A percentile compares a stretch with the other conserved stretches of the same genome.
Conservation (phyloP, 1,284 basidiomycete genomes). For the Xanthoconium separans region DNA sequence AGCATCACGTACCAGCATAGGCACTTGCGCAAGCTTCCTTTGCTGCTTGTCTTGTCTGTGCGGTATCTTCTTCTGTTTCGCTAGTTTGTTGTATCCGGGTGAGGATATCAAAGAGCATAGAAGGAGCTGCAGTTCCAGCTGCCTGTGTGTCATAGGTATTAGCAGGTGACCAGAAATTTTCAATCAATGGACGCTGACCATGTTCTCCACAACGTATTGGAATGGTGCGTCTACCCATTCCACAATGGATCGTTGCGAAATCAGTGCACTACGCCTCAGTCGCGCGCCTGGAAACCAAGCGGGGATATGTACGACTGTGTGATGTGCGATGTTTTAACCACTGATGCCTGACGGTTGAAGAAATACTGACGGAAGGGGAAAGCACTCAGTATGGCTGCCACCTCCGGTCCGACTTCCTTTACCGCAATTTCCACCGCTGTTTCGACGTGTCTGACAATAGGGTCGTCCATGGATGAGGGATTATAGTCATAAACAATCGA, state of each 20-base stretch:
- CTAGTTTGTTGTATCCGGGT: neutral
- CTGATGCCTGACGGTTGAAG: neutral
- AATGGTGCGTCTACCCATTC: constrained; percentile 11
- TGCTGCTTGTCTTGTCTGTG: neutral
- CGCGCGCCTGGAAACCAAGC: constrained; percentile 10
- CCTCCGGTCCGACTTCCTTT: constrained; percentile 8
- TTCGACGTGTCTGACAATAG: constrained; percentile 7
- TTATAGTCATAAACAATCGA: constrained; percentile 13
- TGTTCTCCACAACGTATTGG: constrained; percentile 9
- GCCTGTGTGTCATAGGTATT: neutral
- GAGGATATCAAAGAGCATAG: neutral
- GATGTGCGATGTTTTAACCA: neutral
- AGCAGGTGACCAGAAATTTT: neutral
- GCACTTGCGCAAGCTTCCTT: constrained; percentile 9
- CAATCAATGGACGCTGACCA: constrained; percentile 6
- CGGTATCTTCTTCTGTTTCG: neutral
- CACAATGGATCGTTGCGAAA: neutral
- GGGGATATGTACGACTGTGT: constrained; percentile 1
- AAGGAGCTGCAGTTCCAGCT: neutral
- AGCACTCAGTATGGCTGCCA: constrained; percentile 5
- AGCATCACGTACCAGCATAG: constrained; percentile 10
- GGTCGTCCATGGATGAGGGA: constrained; percentile 1
- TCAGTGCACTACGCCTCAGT: neutral
- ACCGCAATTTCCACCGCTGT: constrained; percentile 5
- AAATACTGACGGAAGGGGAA: neutral